These are phyloP conservation scores for Coemansia sp. DNA, from an alignment of 192 early-diverging fungal genomes.

Conservation along the genomic window DNA sequence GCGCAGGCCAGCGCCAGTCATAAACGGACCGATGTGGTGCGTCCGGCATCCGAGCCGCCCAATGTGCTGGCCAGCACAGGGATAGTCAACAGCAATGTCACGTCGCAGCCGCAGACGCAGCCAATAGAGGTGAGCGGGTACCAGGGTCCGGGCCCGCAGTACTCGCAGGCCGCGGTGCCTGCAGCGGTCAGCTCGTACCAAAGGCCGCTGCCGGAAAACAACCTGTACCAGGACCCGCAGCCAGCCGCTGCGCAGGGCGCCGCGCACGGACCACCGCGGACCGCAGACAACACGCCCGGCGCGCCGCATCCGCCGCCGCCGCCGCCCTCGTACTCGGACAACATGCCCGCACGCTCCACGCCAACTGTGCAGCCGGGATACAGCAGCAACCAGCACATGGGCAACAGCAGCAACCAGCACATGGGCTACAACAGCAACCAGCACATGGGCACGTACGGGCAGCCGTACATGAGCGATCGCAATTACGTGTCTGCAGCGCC, in stretches of 20 bases:
- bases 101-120: not conserved
- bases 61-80: not conserved
- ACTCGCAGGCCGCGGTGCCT: not conserved
- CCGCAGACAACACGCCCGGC: not conserved
- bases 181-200: not conserved
- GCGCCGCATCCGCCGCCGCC: not conserved
- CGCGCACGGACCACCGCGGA: too few species aligned
- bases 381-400: not conserved
- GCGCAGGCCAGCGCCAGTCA: not conserved
- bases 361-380: too few species aligned
- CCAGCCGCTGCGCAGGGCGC: too few species aligned
- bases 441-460: not conserved
- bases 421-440: not conserved
- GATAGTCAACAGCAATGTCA: not conserved
- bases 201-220: too few species aligned
- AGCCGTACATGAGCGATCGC: not conserved
- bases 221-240: too few species aligned
- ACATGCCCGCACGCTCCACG: slow-evolving; percentile 1
- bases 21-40: not conserved
- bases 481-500: slow-evolving; percentile 1
- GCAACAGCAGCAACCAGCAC: not conserved
- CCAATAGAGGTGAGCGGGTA: not conserved
- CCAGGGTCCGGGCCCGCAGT: not conserved
- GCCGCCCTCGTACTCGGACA: not conserved
- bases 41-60: not conserved